A percentile compares a stretch with the other conserved stretches of the same genome.
These are phyloP conservation scores for Elsinoe batatas DNA, from an alignment of 2,329 filamentous ascomycete species.

Conservation along the genomic window DNA sequence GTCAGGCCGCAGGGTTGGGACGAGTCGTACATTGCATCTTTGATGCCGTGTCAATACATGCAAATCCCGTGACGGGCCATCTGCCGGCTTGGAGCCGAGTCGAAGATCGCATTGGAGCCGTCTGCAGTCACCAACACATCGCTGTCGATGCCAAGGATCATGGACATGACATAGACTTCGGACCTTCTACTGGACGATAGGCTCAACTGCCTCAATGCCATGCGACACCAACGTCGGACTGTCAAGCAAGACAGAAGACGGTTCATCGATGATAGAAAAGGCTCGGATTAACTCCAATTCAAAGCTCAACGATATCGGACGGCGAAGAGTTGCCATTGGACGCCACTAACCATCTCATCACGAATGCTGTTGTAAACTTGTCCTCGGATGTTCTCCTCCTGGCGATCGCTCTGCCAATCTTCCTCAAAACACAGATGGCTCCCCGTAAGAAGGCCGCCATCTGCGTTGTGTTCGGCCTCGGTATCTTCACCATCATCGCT, in stretches of 20 bases:
- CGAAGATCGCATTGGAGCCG: no score
- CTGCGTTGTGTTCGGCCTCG: slow-evolving; percentile 47
- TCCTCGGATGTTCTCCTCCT: slow-evolving; percentile 38
- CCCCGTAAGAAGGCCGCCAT: slow-evolving; percentile 44
- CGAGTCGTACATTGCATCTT: no score
- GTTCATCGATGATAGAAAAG: no score
- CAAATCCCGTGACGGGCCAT: no score
- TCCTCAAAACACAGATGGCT: slow-evolving; percentile 35
- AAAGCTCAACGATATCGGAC: not conserved
- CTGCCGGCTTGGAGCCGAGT: no score
- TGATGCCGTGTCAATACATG: no score
- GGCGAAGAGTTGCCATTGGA: not conserved
- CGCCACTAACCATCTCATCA: slow-evolving; percentile 27
- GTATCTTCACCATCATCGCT: slow-evolving; percentile 47
- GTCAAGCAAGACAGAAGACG: not conserved
- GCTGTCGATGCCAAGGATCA: not conserved
- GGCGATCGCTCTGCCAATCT: slow-evolving; percentile 36
- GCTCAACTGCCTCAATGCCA: not conserved
- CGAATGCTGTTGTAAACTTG: slow-evolving; percentile 35
- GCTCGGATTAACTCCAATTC: slow-evolving; percentile 4
- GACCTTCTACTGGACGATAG: not conserved
- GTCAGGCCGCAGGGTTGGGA: no score
- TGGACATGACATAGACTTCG: not conserved
- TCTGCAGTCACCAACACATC: not conserved
- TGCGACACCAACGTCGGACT: not conserved